phyloP scores from a whole-genome alignment of 805 yeast species.

The Wickerhamiella azymoides region DNA sequence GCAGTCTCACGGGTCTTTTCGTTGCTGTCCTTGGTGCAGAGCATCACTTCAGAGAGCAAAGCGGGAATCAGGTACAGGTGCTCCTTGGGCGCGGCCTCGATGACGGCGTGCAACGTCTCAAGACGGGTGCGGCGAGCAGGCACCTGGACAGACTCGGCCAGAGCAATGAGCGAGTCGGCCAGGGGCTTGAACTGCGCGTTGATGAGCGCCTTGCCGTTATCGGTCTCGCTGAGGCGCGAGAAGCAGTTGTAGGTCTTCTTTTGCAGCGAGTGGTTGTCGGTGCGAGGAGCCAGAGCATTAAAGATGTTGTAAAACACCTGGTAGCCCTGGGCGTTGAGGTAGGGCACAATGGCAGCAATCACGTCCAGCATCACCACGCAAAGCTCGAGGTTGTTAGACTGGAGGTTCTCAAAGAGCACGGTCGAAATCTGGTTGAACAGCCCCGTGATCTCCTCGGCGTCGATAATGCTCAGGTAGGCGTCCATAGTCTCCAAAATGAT shows the following conservation, averaged over 20 bases:
- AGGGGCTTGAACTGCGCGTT: conserved; percentile 30
- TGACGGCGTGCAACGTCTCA: conserved; percentile 45
- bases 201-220: conserved; percentile 33
- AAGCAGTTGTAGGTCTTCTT: conserved; percentile 71
- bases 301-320: conserved; percentile 16
- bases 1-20: conserved; percentile 82
- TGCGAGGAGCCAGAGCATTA: conserved; percentile 13
- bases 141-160: conserved; percentile 34
- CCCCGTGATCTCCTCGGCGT: conserved; percentile 48
- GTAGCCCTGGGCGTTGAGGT: conserved; percentile 40
- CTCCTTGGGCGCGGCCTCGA: conserved; percentile 46
- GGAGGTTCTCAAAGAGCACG: conserved; percentile 56
- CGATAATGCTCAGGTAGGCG: conserved; percentile 56
- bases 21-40: conserved; percentile 82
- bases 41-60: conserved; percentile 71
- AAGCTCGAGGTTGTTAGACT: conserved; percentile 26
- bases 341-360: conserved; percentile 73
- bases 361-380: conserved; percentile 86
- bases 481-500: conserved; percentile 79
- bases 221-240: conserved; percentile 54
- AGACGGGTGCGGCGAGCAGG: conserved; percentile 76
- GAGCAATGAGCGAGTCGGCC: conserved; percentile 36
- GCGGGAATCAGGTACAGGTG: conserved; percentile 70
- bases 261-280: conserved; percentile 54
- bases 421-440: conserved; percentile 81